Percentiles rank a stretch among this genome's conserved stretches.
Conservation (phyloP, 1,284 basidiomycete species). For the Cutaneotrichosporon cyanovorans region DNA sequence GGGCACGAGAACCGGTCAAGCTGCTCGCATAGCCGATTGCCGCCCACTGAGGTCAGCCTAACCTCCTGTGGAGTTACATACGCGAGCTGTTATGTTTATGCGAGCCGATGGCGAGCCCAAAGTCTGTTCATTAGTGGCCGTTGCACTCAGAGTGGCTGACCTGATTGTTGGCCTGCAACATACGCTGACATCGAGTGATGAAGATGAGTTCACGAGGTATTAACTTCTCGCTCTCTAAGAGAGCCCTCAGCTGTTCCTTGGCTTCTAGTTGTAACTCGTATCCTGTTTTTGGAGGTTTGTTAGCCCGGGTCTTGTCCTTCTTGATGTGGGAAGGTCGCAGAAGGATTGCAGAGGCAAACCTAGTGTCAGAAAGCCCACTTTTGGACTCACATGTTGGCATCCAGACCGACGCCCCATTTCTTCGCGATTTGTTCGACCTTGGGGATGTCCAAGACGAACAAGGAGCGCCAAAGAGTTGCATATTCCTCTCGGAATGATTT, state of each 20-base stretch:
- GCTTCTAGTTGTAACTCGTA: slow-evolving; percentile 48
- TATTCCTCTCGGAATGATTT: slow-evolving; percentile 63
- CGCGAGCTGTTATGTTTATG: slow-evolving; percentile 69
- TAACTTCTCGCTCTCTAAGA: slow-evolving; percentile 48
- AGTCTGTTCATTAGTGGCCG: slow-evolving; percentile 51
- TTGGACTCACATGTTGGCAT: slow-evolving; percentile 62
- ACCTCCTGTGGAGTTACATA: slow-evolving; percentile 11
- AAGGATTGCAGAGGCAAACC: slow-evolving; percentile 45
- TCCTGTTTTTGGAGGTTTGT: slow-evolving; percentile 25
- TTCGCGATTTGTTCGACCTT: slow-evolving; percentile 57
- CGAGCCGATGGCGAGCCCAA: slow-evolving; percentile 77
- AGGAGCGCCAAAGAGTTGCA: slow-evolving; percentile 67
- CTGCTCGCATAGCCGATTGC: slow-evolving; percentile 47
- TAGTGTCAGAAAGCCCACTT: slow-evolving; percentile 8
- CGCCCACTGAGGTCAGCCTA: slow-evolving; percentile 41
- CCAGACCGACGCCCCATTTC: slow-evolving; percentile 67
- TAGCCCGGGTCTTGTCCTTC: slow-evolving; percentile 23
- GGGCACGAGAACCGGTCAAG: slow-evolving; percentile 52
- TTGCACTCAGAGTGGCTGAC: slow-evolving; percentile 36
- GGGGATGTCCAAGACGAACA: slow-evolving; percentile 63
- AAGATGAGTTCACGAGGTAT: slow-evolving; percentile 60
- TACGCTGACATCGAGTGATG: slow-evolving; percentile 72
- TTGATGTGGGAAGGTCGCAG: slow-evolving; percentile 41
- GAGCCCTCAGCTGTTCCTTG: slow-evolving; percentile 47
- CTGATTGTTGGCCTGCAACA: slow-evolving; percentile 51